phyloP scores from a whole-genome alignment of 2,329 filamentous ascomycete genomes.

The Albophoma yamanashiensis region DNA sequence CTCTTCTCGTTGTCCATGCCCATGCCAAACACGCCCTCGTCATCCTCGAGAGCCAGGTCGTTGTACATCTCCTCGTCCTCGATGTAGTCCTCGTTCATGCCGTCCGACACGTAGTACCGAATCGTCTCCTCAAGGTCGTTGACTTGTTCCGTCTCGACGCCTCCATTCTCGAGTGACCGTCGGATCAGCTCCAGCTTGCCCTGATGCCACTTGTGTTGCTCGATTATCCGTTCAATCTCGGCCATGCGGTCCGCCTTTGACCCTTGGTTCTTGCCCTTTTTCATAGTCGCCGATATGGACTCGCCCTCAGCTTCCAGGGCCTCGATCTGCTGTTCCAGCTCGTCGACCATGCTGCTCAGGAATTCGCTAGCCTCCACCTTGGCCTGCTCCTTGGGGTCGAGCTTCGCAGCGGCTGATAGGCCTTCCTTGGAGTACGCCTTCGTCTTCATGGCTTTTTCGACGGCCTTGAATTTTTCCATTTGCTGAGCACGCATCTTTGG shows the following conservation, averaged over 20 bases:
- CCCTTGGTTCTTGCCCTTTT: conserved; percentile 85
- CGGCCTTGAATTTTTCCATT: conserved; percentile 99
- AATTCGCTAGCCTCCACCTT: conserved; percentile 85
- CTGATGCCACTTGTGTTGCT: conserved; percentile 95
- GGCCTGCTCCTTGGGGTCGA: conserved; percentile 96
- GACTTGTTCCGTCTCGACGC: conserved; percentile 78
- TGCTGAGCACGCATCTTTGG: conserved; percentile 40
- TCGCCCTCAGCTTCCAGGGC: conserved; percentile 84
- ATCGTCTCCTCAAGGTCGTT: conserved; percentile 85
- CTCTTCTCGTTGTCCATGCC: conserved; percentile 69
- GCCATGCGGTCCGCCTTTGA: conserved; percentile 79
- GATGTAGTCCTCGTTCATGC: conserved; percentile 78
- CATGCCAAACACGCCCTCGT: conserved; percentile 82
- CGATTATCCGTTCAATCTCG: conserved; percentile 73
- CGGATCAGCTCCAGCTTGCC: conserved; percentile 84
- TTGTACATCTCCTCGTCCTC: conserved; percentile 95
- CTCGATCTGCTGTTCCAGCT: conserved; percentile 90
- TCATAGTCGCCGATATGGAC: conserved; percentile 74
- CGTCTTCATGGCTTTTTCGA: conserved; percentile 99
- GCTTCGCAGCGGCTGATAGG: conserved; percentile 77
- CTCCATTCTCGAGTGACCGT: conserved; percentile 84
- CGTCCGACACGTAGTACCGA: conserved; percentile 88
- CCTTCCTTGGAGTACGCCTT: conserved; percentile 99
- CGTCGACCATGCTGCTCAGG: conserved; percentile 76
- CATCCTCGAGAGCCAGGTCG: conserved; percentile 82